phyloP scores from a whole-genome alignment of 768 basidiomycete species.

The Phlebiopsis gigantea region DNA sequence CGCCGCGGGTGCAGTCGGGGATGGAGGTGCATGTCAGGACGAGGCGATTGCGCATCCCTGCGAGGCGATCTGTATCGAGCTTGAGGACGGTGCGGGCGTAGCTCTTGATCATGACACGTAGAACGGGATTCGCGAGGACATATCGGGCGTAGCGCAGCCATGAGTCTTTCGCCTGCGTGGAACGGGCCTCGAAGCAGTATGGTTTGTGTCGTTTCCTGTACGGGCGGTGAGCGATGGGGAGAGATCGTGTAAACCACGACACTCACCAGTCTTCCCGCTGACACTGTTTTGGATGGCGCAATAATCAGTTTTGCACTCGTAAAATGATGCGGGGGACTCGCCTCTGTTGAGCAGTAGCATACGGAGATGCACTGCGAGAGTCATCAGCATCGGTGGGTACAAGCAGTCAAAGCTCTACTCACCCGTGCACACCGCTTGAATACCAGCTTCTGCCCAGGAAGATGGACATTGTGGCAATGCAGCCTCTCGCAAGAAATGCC shows the following conservation, averaged over 20 bases:
- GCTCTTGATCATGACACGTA: background rate
- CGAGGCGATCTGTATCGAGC: slow-evolving; percentile 1
- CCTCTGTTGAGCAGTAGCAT: background rate
- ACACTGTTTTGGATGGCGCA: too few species aligned
- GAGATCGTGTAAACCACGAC: background rate
- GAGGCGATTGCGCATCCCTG: slow-evolving; percentile 1
- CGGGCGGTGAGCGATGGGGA: background rate
- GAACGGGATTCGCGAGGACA: background rate
- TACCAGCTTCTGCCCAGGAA: background rate
- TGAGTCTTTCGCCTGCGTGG: background rate
- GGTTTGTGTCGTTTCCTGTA: background rate
- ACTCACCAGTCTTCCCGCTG: background rate
- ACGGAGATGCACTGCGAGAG: background rate
- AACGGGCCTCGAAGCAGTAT: background rate
- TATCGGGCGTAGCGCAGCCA: background rate
- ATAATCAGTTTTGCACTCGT: too few species aligned
- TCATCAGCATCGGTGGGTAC: background rate
- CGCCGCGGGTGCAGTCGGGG: background rate
- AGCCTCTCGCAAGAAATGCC: slow-evolving; percentile 3
- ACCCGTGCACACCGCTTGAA: slow-evolving; percentile 2
- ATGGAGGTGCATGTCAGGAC: background rate
- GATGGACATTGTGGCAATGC: background rate
- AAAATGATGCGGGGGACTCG: background rate
- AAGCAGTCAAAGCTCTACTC: background rate
- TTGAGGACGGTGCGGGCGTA: slow-evolving; percentile 1